These are phyloP conservation scores for Globisporangium takayamanum DNA, from an alignment of 352 stramenopile species.

Conservation along the genomic window DNA sequence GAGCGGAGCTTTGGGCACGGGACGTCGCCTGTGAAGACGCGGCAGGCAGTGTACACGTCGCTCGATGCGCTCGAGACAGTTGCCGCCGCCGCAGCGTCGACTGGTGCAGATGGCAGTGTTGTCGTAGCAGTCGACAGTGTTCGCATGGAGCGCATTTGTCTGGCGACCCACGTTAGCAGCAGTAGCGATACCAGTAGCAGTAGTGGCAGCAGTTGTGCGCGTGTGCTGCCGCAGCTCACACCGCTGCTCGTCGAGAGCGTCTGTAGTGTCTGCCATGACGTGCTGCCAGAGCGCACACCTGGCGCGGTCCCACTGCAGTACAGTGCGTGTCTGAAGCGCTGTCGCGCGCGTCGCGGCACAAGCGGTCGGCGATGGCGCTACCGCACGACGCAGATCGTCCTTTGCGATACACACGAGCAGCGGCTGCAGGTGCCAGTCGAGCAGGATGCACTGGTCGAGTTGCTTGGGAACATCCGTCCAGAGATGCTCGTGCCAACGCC, in stretches of 20 bases:
- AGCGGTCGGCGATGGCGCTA: too few species aligned
- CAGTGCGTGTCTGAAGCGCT: slow-evolving; percentile 29
- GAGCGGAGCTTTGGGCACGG: slow-evolving; percentile 11
- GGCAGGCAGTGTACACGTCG: slow-evolving; percentile 14
- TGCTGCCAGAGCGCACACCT: slow-evolving; percentile 23
- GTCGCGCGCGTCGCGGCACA: slow-evolving; percentile 20
- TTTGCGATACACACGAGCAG: too few species aligned
- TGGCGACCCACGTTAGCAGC: slow-evolving; percentile 25
- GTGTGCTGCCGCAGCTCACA: slow-evolving; percentile 22
- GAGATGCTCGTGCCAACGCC: too few species aligned
- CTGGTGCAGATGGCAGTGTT: not conserved
- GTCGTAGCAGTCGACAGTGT: slow-evolving; percentile 32
- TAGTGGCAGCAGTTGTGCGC: not conserved
- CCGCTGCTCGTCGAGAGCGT: slow-evolving; percentile 35
- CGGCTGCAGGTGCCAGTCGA: too few species aligned
- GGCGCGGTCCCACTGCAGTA: slow-evolving; percentile 20
- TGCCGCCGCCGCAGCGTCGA: slow-evolving; percentile 7
- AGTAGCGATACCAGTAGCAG: not conserved
- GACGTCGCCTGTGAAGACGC: too few species aligned
- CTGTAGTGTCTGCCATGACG: slow-evolving; percentile 34
- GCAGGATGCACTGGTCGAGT: too few species aligned
- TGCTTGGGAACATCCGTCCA: too few species aligned
- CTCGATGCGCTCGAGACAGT: slow-evolving; percentile 26
- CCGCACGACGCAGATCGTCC: too few species aligned
- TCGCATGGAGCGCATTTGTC: slow-evolving; percentile 34